These are phyloP conservation scores for Pseudogymnoascus sp. DNA, from an alignment of 2,329 filamentous ascomycete genomes.

Conservation along the genomic window DNA sequence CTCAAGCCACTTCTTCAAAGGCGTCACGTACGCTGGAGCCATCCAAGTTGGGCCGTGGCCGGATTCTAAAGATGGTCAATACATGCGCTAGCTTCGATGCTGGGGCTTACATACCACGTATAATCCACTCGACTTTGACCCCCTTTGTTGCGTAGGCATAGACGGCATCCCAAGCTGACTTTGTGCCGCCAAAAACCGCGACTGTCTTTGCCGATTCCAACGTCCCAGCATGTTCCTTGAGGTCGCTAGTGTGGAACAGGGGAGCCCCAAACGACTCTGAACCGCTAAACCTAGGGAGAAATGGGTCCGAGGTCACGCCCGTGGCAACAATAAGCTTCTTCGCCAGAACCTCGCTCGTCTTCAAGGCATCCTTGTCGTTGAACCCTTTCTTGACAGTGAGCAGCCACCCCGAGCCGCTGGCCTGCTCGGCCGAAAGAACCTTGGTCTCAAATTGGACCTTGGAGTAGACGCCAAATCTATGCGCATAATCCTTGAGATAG, in stretches of 20 bases:
- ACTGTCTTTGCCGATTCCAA: conserved; percentile 36
- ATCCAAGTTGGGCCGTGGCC: conserved; percentile 54
- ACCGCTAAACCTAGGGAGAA: conserved; percentile 40
- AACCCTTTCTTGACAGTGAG: conserved; percentile 24
- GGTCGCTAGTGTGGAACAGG: conserved; percentile 43
- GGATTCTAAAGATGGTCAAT: conserved; percentile 21
- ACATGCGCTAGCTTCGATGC: not conserved
- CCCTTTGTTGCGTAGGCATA: conserved; percentile 51
- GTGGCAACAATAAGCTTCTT: conserved; percentile 46
- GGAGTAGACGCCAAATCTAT: conserved; percentile 40
- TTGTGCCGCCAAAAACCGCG: conserved; percentile 53
- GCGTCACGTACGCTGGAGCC: conserved; percentile 53
- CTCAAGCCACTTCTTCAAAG: conserved; percentile 59
- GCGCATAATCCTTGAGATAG: conserved; percentile 48
- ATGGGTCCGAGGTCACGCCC: conserved; percentile 43
- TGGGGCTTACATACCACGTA: conserved; percentile 36
- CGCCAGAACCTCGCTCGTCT: conserved; percentile 25
- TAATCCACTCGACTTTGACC: conserved; percentile 50
- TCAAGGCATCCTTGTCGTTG: conserved; percentile 16
- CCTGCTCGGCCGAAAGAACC: conserved; percentile 40
- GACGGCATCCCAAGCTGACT: conserved; percentile 57
- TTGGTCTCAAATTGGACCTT: conserved; percentile 42
- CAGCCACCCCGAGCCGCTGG: conserved; percentile 35
- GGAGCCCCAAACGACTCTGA: conserved; percentile 37
- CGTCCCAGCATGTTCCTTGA: conserved; percentile 33